Evolutionary conservation across 345 rosid genomes (phyloP).

Genomic region (Populus nigra): DNA sequence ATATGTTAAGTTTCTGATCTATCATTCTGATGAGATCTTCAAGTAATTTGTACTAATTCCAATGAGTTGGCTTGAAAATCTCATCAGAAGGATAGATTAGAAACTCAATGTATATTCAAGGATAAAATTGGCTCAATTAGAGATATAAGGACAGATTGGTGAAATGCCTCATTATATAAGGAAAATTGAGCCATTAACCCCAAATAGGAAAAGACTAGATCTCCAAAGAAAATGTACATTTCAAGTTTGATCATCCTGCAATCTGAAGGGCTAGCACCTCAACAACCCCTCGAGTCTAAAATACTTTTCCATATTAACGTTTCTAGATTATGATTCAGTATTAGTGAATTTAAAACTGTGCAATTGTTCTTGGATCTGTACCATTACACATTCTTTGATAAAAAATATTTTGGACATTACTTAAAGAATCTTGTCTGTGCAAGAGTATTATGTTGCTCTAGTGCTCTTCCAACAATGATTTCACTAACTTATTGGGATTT

Average conservation of each 20-base stretch:
- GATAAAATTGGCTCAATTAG: too few species aligned
- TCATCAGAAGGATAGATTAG: too few species aligned
- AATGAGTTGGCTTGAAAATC: too few species aligned
- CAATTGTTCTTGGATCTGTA: neutral
- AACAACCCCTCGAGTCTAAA: neutral
- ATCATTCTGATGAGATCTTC: too few species aligned
- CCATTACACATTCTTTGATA: neutral
- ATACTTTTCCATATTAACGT: neutral
- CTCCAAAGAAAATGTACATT: neutral
- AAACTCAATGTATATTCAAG: too few species aligned
- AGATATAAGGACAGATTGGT: too few species aligned
- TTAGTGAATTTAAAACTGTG: neutral
- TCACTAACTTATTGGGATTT: slow-evolving; percentile 17
- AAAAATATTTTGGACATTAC: neutral
- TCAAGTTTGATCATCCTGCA: neutral
- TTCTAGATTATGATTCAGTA: neutral
- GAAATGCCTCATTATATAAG: too few species aligned
- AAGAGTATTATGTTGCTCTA: slow-evolving; percentile 2
- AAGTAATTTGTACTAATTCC: too few species aligned
- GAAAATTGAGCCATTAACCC: neutral
- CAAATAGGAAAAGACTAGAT: neutral
- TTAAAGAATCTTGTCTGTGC: neutral
- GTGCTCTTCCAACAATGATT: neutral
- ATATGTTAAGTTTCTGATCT: too few species aligned
- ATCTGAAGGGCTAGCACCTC: neutral